Conservation (phyloP, 2,329 filamentous ascomycete genomes). For the Coleophoma eucalyptorum region DNA sequence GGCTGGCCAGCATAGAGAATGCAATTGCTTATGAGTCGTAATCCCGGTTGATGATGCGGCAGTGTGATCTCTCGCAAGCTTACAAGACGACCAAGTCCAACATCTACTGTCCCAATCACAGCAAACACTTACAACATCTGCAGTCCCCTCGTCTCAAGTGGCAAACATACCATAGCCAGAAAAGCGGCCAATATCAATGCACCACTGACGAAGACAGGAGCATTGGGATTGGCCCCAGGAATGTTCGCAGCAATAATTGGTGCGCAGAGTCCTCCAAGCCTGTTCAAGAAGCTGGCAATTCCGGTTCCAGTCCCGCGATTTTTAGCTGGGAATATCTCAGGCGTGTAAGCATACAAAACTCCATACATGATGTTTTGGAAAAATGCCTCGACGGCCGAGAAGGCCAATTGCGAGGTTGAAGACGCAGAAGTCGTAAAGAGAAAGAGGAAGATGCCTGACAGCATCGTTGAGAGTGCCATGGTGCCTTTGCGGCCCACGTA, state of each 20-base stretch:
- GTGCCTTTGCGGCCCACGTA: slow-evolving; percentile 70
- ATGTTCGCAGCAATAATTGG: slow-evolving; percentile 61
- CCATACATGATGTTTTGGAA: slow-evolving; percentile 76
- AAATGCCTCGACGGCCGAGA: slow-evolving; percentile 66
- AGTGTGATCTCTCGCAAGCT: no score
- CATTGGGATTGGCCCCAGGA: slow-evolving; percentile 38
- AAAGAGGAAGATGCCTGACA: slow-evolving; percentile 69
- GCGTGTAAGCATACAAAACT: slow-evolving; percentile 72
- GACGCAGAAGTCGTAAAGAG: slow-evolving; percentile 57
- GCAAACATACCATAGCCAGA: slow-evolving; percentile 54
- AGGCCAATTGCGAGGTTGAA: slow-evolving; percentile 55
- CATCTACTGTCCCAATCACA: no score
- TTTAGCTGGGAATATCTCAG: slow-evolving; percentile 72
- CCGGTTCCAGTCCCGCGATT: slow-evolving; percentile 69
- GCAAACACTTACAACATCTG: slow-evolving; percentile 42
- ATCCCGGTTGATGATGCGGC: no score
- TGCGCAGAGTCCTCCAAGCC: slow-evolving; percentile 62
- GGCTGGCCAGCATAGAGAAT: no score
- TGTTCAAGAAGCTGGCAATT: slow-evolving; percentile 68
- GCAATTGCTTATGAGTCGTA: no score
- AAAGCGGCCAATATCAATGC: slow-evolving; percentile 55
- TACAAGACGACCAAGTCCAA: no score
- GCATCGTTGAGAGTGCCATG: slow-evolving; percentile 62
- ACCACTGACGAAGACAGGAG: slow-evolving; percentile 55
- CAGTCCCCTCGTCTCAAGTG: slow-evolving; percentile 59